Evolutionary conservation across 78 protist species (phyloP), one percentile per base, ranked within the genome.

Genomic region (Dictyostelium brefeldianum): DNA sequence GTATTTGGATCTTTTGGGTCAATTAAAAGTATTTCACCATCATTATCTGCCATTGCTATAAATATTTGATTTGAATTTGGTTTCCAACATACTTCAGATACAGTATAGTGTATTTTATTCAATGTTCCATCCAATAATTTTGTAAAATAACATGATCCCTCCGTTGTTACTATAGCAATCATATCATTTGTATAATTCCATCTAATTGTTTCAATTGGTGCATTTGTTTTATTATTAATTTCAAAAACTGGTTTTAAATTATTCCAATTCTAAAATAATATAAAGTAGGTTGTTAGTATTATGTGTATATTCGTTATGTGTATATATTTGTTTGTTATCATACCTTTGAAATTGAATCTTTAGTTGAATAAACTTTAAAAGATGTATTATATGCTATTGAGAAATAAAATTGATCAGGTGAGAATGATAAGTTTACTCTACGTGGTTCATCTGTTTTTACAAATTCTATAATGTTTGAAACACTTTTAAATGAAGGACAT

Each of bases 341-440:
- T 56, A 56, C 70, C 36, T 62, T 62, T 62, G 70, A 62, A 25
- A 62, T 25, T 62, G 70, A 62, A 62, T 62, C 70, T 25, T 62
- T 62, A 25, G 70, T 62, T 62, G 70, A 62, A 62, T 62, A 62
- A 62, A 62, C 70, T 62, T 62, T 62, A 10, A 62, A 62, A 62
- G 36, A 22, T 22, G n/a, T 62, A 62, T 62, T 20, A 62, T 62
- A 62, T n/a, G 70, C 22, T 25, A 62, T 22, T 62, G 36, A 62
- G 27, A 62, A 62, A 31, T 62, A 62, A 22, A 11, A 29, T 2
- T 36, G 43, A 25, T 62, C 27, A 25, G 70, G 70, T 25, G 70
- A 62, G 36, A 62, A 62, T 62, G 14, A 62, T 62, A 62, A 62
- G 27, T 22, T 62, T 0, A 62, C 27, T 62, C 27, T 62, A 15